Evolutionary conservation across 495 filamentous ascomycete species (phyloP).

Genomic region (Bombardia bombarda): DNA sequence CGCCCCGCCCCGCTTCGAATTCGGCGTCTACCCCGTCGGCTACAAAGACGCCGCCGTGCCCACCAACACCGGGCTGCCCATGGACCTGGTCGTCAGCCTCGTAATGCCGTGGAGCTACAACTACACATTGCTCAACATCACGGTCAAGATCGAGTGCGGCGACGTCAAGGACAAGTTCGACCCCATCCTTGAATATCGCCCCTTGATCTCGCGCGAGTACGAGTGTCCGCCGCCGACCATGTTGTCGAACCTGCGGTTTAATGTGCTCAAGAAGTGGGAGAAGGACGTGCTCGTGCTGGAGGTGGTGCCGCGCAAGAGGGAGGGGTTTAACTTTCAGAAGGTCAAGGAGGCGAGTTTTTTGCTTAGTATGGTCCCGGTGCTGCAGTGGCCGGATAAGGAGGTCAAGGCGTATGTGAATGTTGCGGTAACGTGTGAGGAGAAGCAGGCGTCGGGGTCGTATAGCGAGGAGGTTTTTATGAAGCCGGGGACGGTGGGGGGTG

Average conservation of each 20-base stretch:
- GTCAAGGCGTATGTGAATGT: too few species aligned
- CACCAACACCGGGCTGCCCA: not conserved
- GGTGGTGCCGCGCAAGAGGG: not conserved
- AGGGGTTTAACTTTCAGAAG: not conserved
- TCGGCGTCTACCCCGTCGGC: not conserved
- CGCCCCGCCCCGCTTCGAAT: too few species aligned
- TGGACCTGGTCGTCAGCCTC: not conserved
- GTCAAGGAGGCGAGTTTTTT: not conserved
- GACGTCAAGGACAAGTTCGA: too few species aligned
- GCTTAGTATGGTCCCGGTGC: too few species aligned
- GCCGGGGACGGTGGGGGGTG: too few species aligned
- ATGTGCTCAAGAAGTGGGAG: not conserved
- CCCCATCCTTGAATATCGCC: too few species aligned
- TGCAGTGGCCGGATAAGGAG: too few species aligned
- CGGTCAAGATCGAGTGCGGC: not conserved
- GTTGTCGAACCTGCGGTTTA: slow-evolving; percentile 2
- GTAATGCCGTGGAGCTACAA: not conserved
- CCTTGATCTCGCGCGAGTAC: too few species aligned
- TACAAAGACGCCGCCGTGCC: not conserved
- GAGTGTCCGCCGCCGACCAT: not conserved
- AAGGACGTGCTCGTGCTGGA: not conserved
- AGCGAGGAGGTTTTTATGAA: too few species aligned
- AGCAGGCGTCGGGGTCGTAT: too few species aligned
- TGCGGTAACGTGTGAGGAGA: too few species aligned
- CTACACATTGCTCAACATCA: not conserved